A percentile compares a stretch with the other conserved stretches of the same genome.
phyloP scores from a whole-genome alignment of 2,329 filamentous ascomycete species.

The Ustulina deusta region DNA sequence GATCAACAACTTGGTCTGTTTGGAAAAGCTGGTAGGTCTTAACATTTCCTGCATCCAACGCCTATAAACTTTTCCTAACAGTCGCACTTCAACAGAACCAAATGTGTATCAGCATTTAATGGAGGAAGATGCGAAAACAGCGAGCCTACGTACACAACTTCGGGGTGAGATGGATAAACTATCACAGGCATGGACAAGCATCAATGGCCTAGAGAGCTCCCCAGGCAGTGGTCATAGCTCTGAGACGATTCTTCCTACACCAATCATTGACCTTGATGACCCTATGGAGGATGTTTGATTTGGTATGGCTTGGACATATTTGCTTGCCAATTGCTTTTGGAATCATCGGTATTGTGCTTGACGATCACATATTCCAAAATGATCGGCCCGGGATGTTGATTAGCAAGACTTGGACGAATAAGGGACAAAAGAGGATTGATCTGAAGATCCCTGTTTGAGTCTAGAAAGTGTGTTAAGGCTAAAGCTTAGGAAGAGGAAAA shows the following conservation, averaged over 20 bases:
- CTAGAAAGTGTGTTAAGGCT: conserved; percentile 23
- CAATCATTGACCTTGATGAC: conserved; percentile 35
- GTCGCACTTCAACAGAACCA: conserved; percentile 39
- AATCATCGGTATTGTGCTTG: neutral
- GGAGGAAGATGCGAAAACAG: conserved; percentile 62
- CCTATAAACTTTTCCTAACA: conserved; percentile 10
- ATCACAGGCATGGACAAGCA: conserved; percentile 59
- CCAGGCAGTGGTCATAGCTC: conserved; percentile 40
- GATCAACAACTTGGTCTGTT: conserved; percentile 47
- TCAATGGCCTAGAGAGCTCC: conserved; percentile 57
- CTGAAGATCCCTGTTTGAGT: neutral
- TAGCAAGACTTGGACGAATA: conserved; percentile 7
- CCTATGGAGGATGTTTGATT: conserved; percentile 39
- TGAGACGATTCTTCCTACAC: conserved; percentile 24
- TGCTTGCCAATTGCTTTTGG: conserved; percentile 10
- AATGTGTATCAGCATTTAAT: conserved; percentile 59
- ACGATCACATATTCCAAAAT: conserved; percentile 1
- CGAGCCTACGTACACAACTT: conserved; percentile 55
- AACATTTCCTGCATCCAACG: neutral
- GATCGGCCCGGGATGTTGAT: neutral
- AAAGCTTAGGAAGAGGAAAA: conserved; percentile 13
- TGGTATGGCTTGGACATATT: neutral
- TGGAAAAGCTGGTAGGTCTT: conserved; percentile 45
- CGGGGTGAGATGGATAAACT: conserved; percentile 61
- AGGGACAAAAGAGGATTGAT: neutral